Percentiles rank a stretch among this genome's conserved stretches.
Conservation (phyloP, 805 yeast species). For the Pichia ethanolica region DNA sequence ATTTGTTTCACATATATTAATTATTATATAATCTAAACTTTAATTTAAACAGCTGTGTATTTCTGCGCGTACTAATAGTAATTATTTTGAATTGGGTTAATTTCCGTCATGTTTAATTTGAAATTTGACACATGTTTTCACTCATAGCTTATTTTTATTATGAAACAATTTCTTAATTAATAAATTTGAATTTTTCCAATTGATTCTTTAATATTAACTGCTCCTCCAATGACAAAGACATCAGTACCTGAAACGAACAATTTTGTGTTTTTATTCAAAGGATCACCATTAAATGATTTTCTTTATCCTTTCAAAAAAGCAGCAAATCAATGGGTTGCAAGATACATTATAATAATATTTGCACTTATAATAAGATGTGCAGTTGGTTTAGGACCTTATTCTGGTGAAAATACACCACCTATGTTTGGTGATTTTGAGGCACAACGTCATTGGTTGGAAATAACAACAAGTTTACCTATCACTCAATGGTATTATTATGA, state of each 20-base stretch:
- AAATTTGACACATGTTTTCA: no score
- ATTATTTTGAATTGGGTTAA: no score
- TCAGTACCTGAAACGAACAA: slow-evolving; percentile 7
- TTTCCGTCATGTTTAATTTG: no score
- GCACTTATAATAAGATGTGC: slow-evolving; percentile 76
- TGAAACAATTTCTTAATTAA: no score
- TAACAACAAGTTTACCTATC: slow-evolving; percentile 70
- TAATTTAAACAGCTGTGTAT: no score
- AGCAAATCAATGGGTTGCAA: slow-evolving; percentile 84
- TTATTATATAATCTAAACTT: no score
- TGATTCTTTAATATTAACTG: no score
- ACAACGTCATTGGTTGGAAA: slow-evolving; percentile 96
- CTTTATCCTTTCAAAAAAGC: slow-evolving; percentile 73
- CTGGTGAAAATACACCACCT: slow-evolving; percentile 68
- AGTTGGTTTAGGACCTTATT: slow-evolving; percentile 81
- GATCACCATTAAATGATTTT: slow-evolving; percentile 70
- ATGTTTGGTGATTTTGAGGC: slow-evolving; percentile 96
- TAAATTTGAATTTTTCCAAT: no score
- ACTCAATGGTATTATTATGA: slow-evolving; percentile 84
- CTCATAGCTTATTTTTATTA: no score
- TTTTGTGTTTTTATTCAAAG: slow-evolving; percentile 28
- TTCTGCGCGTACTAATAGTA: no score
- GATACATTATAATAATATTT: slow-evolving; percentile 65
- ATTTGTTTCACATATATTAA: no score
- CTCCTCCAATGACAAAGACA: background rate